Conservation (phyloP, 108 stramenopile species). For the Craspedostauros australis region DNA sequence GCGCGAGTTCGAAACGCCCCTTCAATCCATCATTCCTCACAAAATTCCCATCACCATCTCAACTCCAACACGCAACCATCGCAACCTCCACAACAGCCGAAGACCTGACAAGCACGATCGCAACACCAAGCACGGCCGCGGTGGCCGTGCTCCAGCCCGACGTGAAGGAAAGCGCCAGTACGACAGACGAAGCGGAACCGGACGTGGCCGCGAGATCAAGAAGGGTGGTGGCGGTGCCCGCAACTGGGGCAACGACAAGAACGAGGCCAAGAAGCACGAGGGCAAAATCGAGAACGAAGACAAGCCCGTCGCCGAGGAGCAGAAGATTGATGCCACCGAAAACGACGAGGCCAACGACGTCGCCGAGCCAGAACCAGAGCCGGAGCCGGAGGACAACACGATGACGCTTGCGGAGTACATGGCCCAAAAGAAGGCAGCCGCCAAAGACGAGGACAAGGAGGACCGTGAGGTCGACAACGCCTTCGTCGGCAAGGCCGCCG, state of each 20-base stretch:
- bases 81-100: conserved; percentile 1
- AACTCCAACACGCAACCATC: background rate
- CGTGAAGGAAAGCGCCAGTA: conserved; percentile 83
- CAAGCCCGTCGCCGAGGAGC: conserved; percentile 24
- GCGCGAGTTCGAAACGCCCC: background rate
- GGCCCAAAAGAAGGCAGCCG: conserved; percentile 43
- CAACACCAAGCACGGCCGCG: conserved; percentile 80
- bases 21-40: too few species aligned
- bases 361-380: conserved; percentile 35
- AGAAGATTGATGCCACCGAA: conserved; percentile 15
- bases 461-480: conserved; percentile 66
- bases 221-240: conserved; percentile 86
- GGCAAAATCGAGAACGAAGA: conserved; percentile 41
- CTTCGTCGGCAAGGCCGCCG: conserved; percentile 38
- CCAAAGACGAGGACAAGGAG: conserved; percentile 37
- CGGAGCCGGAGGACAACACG: conserved; percentile 75
- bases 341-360: conserved; percentile 9
- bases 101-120: conserved; percentile 50
- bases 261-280: conserved; percentile 72
- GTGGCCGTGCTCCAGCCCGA: conserved; percentile 51
- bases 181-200: conserved; percentile 86
- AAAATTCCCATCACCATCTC: too few species aligned
- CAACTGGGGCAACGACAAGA: conserved; percentile 88
- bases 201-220: conserved; percentile 87
- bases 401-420: conserved; percentile 85